phyloP scores from a whole-genome alignment of 2,329 filamentous ascomycete genomes.

The Nigrospora oryzae region DNA sequence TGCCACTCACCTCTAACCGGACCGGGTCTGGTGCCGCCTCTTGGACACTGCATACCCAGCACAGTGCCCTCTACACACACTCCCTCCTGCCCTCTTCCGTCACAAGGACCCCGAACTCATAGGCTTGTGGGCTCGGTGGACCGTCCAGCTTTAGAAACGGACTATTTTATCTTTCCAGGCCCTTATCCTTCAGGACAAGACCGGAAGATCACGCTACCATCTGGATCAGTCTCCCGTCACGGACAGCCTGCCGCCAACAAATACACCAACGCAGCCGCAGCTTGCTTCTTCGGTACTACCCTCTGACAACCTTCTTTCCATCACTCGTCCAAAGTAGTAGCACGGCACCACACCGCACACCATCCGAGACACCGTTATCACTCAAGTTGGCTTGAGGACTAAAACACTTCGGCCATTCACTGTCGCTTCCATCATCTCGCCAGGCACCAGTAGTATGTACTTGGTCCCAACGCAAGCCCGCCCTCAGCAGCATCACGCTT shows the following conservation, averaged over 20 bases:
- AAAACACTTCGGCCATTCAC: constrained; percentile 19
- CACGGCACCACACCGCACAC: constrained; percentile 8
- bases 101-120: constrained; percentile 7
- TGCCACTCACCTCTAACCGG: constrained; percentile 1
- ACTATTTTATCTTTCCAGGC: constrained; percentile 17
- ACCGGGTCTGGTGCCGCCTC: not conserved
- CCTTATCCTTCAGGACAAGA: constrained; percentile 12
- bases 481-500: constrained; percentile 12
- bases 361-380: constrained; percentile 17
- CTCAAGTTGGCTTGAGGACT: constrained; percentile 22
- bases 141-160: constrained; percentile 5
- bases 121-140: constrained; percentile 16
- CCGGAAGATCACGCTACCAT: constrained; percentile 22
- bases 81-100: constrained; percentile 4
- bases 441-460: constrained; percentile 22
- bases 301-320: constrained; percentile 17
- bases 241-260: constrained; percentile 24
- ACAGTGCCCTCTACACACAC: not conserved
- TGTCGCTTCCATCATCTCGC: constrained; percentile 11
- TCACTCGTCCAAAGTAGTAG: constrained; percentile 17
- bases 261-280: constrained; percentile 27
- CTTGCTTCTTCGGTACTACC: constrained; percentile 20
- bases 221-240: constrained; percentile 19
- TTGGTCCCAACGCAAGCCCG: constrained; percentile 18
- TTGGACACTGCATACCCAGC: not conserved